Conservation (phyloP, 768 basidiomycete genomes). For the Cubamyces lactineus region DNA sequence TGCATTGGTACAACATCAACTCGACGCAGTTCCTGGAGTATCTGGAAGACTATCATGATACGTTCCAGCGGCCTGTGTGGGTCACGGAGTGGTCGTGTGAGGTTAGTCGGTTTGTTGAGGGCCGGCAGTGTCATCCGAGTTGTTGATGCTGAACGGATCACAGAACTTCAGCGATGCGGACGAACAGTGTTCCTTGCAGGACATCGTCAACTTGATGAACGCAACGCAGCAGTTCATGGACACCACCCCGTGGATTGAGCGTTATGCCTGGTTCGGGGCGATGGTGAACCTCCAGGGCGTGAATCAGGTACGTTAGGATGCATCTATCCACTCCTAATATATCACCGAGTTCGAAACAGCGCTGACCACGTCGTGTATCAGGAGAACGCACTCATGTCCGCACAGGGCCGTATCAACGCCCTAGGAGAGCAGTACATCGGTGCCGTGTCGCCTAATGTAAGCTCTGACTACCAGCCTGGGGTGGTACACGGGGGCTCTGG, state of each 20-base stretch:
- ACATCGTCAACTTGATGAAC: constrained; percentile 53
- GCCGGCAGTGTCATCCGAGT: neutral
- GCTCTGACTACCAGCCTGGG: constrained; percentile 26
- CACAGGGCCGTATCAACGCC: constrained; percentile 46
- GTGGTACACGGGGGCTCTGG: constrained; percentile 31
- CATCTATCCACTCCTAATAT: neutral
- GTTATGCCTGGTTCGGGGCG: constrained; percentile 66
- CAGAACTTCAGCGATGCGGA: constrained; percentile 45
- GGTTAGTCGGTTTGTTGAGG: constrained; percentile 23
- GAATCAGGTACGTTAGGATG: constrained; percentile 41
- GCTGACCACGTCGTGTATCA: constrained; percentile 23
- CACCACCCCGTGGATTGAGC: constrained; percentile 51
- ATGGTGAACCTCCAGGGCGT: constrained; percentile 53
- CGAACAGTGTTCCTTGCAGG: constrained; percentile 49
- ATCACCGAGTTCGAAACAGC: neutral
- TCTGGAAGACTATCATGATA: constrained; percentile 51
- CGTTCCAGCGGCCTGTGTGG: constrained; percentile 58
- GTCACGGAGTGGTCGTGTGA: constrained; percentile 65
- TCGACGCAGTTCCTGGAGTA: constrained; percentile 55
- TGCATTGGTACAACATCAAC: constrained; percentile 64
- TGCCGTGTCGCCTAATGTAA: constrained; percentile 26
- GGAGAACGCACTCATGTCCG: constrained; percentile 49
- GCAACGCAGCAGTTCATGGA: constrained; percentile 59
- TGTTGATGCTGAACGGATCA: neutral
- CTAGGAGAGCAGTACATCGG: constrained; percentile 55